Conservation (phyloP, 2,329 filamentous ascomycete genomes). For the Penicillium crustosum region DNA sequence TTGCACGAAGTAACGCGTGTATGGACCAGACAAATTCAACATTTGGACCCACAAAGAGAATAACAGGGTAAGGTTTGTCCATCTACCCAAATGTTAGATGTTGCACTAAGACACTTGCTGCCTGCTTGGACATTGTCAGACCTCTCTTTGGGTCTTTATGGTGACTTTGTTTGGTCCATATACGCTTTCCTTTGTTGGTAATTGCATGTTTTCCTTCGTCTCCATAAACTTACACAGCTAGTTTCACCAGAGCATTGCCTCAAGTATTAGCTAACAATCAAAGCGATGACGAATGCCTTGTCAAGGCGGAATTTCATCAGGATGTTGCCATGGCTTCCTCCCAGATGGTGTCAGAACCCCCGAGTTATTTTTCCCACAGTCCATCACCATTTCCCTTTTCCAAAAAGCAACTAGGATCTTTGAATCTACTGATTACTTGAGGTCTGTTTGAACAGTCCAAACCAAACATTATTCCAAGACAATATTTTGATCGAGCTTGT, state of each 20-base stretch:
- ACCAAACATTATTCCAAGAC: neutral
- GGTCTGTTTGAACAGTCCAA: neutral
- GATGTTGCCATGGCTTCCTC: too few relatives aligned
- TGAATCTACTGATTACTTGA: neutral
- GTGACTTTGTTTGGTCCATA: conserved; percentile 22
- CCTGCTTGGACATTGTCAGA: neutral
- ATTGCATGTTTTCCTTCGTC: neutral
- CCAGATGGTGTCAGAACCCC: too few relatives aligned
- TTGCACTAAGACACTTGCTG: neutral
- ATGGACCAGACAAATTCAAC: neutral
- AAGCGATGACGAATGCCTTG: too few relatives aligned
- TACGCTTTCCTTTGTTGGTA: conserved; percentile 16
- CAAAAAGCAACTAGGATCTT: too few relatives aligned
- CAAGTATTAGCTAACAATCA: too few relatives aligned
- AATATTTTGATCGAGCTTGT: neutral
- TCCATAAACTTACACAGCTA: neutral
- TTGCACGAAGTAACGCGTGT: neutral
- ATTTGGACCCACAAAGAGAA: neutral
- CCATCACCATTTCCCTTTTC: too few relatives aligned
- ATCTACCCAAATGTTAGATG: neutral
- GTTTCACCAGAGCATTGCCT: fast-evolving
- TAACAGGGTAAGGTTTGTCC: neutral
- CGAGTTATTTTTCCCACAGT: too few relatives aligned
- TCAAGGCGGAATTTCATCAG: too few relatives aligned
- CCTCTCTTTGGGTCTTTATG: conserved; percentile 20